phyloP scores from a whole-genome alignment of 2,329 filamentous ascomycete species.

The Clathrospora elynae region DNA sequence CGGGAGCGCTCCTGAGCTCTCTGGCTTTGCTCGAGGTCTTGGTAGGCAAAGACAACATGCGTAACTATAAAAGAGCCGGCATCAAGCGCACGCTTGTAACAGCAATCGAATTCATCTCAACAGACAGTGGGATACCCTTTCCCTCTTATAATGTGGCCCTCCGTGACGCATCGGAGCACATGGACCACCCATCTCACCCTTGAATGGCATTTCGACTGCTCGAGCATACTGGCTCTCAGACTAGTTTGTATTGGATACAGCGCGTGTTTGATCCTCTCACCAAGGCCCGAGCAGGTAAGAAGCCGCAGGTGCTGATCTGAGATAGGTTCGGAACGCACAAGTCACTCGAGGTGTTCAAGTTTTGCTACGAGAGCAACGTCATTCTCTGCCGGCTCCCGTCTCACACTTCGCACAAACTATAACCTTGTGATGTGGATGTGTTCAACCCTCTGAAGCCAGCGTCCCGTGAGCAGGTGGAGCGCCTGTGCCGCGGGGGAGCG shows the following conservation, averaged over 20 bases:
- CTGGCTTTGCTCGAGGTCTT: conserved; percentile 15
- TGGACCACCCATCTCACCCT: conserved; percentile 13
- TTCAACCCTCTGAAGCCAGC: conserved; percentile 3
- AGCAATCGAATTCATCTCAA: conserved; percentile 19
- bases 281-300: background rate
- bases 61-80: conserved; percentile 16
- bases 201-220: conserved; percentile 1
- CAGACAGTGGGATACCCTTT: conserved; percentile 22
- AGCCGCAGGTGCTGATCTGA: conserved; percentile 3
- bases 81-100: conserved; percentile 22
- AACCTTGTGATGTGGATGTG: conserved; percentile 1
- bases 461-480: conserved; percentile 3
- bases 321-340: conserved; percentile 42
- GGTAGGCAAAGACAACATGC: conserved; percentile 17
- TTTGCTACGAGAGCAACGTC: conserved; percentile 43
- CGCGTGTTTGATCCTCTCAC: conserved; percentile 4
- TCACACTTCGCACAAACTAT: background rate
- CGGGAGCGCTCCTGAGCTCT: conserved; percentile 13
- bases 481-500: background rate
- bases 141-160: conserved; percentile 24
- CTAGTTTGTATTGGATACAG: conserved; percentile 5
- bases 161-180: conserved; percentile 12
- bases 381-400: conserved; percentile 1
- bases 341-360: conserved; percentile 40
- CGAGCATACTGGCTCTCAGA: conserved; percentile 3